A percentile compares a stretch with the other conserved stretches of the same genome.
phyloP scores from a whole-genome alignment of 176 grass and related monocot species.

The Phoenix roebelenii region DNA sequence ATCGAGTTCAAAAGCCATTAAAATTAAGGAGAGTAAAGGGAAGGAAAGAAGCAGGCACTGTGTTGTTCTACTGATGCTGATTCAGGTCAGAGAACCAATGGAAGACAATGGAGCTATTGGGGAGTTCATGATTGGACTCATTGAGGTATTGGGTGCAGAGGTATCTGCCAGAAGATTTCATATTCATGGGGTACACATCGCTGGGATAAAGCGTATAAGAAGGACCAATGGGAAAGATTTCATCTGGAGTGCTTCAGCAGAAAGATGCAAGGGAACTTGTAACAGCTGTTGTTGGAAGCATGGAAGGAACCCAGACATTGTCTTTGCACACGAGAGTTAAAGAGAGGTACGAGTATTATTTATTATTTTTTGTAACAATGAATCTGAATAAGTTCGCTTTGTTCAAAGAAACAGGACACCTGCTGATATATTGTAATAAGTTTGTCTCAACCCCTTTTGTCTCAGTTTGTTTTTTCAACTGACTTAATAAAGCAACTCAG shows the following conservation, averaged over 20 bases:
- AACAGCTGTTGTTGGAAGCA: background rate
- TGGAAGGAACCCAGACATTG: conserved; percentile 27
- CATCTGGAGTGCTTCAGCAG: conserved; percentile 49
- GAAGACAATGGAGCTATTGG: conserved; percentile 33
- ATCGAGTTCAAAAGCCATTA: background rate
- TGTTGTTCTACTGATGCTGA: conserved; percentile 37
- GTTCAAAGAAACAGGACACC: no score
- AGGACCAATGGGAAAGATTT: conserved; percentile 14
- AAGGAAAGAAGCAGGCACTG: background rate
- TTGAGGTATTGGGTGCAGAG: conserved; percentile 29
- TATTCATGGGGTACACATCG: conserved; percentile 35
- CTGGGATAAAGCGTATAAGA: conserved; percentile 29
- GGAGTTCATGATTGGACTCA: conserved; percentile 49
- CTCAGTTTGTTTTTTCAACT: no score
- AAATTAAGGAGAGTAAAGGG: background rate
- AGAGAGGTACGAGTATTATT: no score
- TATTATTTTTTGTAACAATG: no score
- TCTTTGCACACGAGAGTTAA: conserved; percentile 13
- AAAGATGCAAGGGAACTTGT: conserved; percentile 10
- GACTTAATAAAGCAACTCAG: no score
- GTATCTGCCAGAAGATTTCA: conserved; percentile 15
- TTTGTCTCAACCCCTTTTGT: no score
- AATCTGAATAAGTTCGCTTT: no score
- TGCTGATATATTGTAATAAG: no score
- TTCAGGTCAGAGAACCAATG: conserved; percentile 52